These are phyloP conservation scores for Solanum aculeatissimum DNA, from an alignment of 305 asterid genomes.

Conservation along the genomic window DNA sequence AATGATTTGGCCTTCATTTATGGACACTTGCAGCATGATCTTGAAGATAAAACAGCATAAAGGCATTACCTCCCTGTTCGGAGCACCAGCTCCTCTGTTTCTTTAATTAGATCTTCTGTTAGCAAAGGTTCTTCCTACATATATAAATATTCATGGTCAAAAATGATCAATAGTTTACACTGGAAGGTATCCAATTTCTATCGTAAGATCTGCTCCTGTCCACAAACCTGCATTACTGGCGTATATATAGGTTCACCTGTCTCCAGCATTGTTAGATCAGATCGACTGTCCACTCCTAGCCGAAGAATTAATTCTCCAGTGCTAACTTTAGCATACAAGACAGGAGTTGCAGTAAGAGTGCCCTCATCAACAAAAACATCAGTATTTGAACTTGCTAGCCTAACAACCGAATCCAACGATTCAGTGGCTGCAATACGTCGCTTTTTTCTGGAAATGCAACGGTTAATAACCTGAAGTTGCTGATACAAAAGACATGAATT, in stretches of 20 bases:
- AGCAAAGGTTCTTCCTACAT: conserved; percentile 84
- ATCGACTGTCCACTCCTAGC: conserved; percentile 72
- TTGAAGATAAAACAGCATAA: not conserved
- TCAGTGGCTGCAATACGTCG: conserved; percentile 66
- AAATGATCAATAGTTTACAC: conserved; percentile 12
- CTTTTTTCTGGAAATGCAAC: conserved; percentile 86
- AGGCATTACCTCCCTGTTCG: conserved; percentile 84
- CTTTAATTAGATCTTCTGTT: conserved; percentile 94
- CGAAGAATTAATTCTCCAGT: conserved; percentile 78
- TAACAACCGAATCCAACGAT: conserved; percentile 51
- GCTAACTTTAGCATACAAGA: conserved; percentile 58
- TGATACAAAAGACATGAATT: conserved; percentile 89
- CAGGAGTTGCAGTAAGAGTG: conserved; percentile 23
- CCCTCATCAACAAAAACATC: conserved; percentile 33
- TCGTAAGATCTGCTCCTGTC: conserved; percentile 12
- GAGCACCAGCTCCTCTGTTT: conserved; percentile 95
- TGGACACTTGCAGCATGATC: not conserved
- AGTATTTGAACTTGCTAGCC: conserved; percentile 34
- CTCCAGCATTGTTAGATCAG: conserved; percentile 80
- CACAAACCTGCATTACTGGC: conserved; percentile 83
- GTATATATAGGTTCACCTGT: conserved; percentile 90
- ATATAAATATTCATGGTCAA: conserved; percentile 6
- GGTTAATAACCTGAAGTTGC: conserved; percentile 94
- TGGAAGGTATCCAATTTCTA: conserved; percentile 1
- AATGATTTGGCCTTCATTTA: not conserved